Evolutionary conservation across 805 yeast species (phyloP).

Genomic region (Lachancea meyersii): DNA sequence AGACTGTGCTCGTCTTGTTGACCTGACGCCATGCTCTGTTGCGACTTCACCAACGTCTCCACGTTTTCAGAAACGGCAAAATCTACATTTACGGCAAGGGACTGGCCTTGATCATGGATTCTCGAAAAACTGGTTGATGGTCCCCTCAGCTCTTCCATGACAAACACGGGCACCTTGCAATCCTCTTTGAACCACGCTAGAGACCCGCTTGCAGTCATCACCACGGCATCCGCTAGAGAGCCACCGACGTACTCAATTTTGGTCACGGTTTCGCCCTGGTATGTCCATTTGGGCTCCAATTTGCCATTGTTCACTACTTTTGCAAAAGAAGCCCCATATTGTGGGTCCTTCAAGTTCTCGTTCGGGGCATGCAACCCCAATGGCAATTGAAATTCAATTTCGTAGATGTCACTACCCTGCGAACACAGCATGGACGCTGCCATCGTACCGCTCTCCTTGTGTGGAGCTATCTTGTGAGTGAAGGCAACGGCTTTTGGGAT

Average conservation of each 20-base stretch:
- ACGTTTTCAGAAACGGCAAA: slow-evolving; percentile 26
- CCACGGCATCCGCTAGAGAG: slow-evolving; percentile 34
- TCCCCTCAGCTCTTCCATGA: slow-evolving; percentile 31
- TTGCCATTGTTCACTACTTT: slow-evolving; percentile 32
- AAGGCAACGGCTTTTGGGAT: slow-evolving; percentile 26
- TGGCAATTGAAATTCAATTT: slow-evolving; percentile 28
- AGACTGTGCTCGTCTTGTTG: slow-evolving; percentile 27
- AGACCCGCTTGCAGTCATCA: slow-evolving; percentile 30
- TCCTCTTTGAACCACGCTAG: slow-evolving; percentile 32
- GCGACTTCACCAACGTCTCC: slow-evolving; percentile 29
- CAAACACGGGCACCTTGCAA: slow-evolving; percentile 28
- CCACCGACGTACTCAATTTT: slow-evolving; percentile 24
- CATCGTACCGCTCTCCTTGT: slow-evolving; percentile 25
- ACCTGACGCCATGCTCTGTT: slow-evolving; percentile 11
- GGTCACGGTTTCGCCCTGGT: slow-evolving; percentile 28
- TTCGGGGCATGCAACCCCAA: slow-evolving; percentile 19
- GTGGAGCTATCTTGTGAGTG: slow-evolving; percentile 27
- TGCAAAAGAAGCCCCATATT: slow-evolving; percentile 63
- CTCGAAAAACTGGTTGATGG: slow-evolving; percentile 28
- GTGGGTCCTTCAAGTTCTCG: slow-evolving; percentile 41
- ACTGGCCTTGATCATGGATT: slow-evolving; percentile 24
- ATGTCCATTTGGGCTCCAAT: slow-evolving; percentile 22
- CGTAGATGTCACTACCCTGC: slow-evolving; percentile 29
- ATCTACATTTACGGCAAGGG: slow-evolving; percentile 21
- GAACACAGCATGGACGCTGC: slow-evolving; percentile 27